Conservation (phyloP, 73 alveolate genomes). For the Vitrella brassicaformis region DNA sequence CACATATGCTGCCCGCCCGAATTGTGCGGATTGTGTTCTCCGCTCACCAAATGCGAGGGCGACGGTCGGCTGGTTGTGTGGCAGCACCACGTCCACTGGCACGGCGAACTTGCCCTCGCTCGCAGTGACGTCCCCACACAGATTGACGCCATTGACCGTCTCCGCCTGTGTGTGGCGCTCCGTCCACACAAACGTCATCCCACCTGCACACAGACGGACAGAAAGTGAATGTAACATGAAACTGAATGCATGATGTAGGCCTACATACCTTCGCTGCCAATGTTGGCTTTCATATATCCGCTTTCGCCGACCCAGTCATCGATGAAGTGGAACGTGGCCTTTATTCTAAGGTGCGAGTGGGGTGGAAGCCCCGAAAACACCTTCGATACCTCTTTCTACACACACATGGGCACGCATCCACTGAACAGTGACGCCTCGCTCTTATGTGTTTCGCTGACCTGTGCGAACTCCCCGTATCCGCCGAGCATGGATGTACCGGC, state of each 20-base stretch:
- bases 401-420: not conserved
- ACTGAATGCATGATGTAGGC: no score
- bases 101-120: slow-evolving; percentile 16
- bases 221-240: no score
- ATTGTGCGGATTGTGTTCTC: no score
- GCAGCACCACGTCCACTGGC: slow-evolving; percentile 7
- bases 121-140: not conserved
- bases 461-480: no score
- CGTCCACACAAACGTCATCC: not conserved
- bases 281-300: not conserved
- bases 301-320: not conserved
- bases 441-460: no score
- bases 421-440: not conserved
- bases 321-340: not conserved
- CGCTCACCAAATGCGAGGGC: no score
- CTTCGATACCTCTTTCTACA: not conserved
- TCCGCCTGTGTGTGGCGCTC: not conserved
- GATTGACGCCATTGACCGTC: not conserved
- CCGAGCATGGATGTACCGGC: no score
- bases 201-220: not conserved
- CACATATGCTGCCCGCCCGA: no score
- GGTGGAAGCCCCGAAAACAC: not conserved
- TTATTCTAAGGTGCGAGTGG: not conserved
- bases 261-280: not conserved
- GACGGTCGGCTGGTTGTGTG: not conserved